phyloP scores from a whole-genome alignment of 192 early-diverging fungal genomes.

The Ambispora gerdemannii region DNA sequence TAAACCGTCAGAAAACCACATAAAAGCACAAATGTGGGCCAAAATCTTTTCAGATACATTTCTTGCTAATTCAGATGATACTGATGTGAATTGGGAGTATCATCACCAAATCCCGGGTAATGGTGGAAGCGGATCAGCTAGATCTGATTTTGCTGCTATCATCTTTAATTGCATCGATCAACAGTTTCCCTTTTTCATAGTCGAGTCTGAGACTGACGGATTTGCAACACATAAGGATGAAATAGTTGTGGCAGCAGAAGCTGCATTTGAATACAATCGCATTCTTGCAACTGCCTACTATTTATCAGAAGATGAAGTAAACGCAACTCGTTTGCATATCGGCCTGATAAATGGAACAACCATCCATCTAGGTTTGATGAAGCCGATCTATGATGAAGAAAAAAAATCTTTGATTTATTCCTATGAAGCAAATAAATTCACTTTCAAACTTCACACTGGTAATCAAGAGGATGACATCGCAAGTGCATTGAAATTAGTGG shows the following conservation, averaged over 20 bases:
- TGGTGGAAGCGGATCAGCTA: neutral
- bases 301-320: conserved; percentile 29
- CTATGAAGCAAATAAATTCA: conserved; percentile 12
- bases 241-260: conserved; percentile 24
- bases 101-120: conserved; percentile 17
- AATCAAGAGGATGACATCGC: conserved; percentile 30
- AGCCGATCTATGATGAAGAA: conserved; percentile 24
- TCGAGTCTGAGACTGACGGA: conserved; percentile 13
- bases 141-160: conserved; percentile 24
- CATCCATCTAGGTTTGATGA: conserved; percentile 27
- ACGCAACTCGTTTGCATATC: conserved; percentile 16
- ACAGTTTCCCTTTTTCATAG: conserved; percentile 26
- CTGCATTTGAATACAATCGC: conserved; percentile 29
- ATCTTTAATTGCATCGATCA: conserved; percentile 9
- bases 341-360: conserved; percentile 21
- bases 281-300: conserved; percentile 26
- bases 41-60: conserved; percentile 17
- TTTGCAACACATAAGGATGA: conserved; percentile 26
- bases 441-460: conserved; percentile 30
- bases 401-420: conserved; percentile 29
- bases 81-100: conserved; percentile 10
- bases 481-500: conserved; percentile 29
- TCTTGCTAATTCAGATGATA: conserved; percentile 16
- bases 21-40: conserved; percentile 16
- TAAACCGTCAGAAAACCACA: conserved; percentile 20